Evolutionary conservation across 495 filamentous ascomycete species (phyloP).

Genomic region (Alectoria sarmentosa): DNA sequence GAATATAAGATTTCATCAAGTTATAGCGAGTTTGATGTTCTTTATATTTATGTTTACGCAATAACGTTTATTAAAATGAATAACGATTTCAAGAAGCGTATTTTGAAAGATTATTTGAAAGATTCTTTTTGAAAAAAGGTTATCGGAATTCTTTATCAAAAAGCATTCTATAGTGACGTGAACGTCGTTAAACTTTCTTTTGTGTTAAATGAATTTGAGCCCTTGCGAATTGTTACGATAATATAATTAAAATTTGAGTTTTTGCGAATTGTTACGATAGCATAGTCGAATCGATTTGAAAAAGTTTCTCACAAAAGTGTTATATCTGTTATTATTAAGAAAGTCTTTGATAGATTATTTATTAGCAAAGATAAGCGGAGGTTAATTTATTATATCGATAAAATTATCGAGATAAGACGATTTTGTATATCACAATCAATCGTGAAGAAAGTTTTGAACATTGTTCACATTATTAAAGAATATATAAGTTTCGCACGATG

Average conservation of each 20-base stretch:
- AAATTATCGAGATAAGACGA: not conserved
- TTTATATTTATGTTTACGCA: constrained; percentile 1
- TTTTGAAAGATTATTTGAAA: not conserved
- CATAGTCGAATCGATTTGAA: no score
- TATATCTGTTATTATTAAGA: not conserved
- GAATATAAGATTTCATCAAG: not conserved
- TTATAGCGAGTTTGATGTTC: not conserved
- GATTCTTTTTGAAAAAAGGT: not conserved
- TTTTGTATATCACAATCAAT: not conserved
- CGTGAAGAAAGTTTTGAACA: not conserved
- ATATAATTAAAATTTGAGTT: no score
- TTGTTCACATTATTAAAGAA: not conserved
- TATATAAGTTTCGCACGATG: not conserved
- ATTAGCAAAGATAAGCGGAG: not conserved
- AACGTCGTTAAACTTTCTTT: no score
- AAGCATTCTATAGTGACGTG: no score
- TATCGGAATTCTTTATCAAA: not conserved
- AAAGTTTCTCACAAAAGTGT: not conserved
- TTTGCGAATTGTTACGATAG: no score
- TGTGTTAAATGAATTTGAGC: no score
- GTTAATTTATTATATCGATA: not conserved
- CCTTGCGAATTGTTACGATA: no score
- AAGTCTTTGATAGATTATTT: no score
- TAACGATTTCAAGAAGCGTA: not conserved
- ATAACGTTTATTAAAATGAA: constrained; percentile 1